Base-by-base conservation (phyloP, 192 early-diverging fungal genomes). In the Backusella psychrophila region DNA sequence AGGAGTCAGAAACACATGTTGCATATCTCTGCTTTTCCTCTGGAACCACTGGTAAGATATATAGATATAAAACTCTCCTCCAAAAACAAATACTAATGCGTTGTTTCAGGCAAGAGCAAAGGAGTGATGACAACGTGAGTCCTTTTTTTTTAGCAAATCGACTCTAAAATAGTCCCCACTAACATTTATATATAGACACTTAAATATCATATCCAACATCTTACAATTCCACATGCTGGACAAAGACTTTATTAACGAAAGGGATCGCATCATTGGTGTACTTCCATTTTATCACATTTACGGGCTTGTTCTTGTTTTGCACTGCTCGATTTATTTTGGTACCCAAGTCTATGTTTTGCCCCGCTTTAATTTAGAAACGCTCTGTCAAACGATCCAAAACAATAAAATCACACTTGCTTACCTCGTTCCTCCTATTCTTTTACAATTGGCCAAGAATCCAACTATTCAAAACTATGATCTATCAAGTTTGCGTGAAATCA, bases 381-480 rank as follows among this genome's bases (percentile, higher is more conserved):
- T 92, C 71, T 86, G 91, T 34, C 85, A 82, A 69, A 87, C 96
- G 79, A 95, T 99, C 78, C 77, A 85, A 41, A 88, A 82, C 66
- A 91, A 93, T 82, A 87, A 90, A 67, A 88, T 97, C 70, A 83
- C 85, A 3, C 83, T 85, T 44, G 91, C 95, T 12, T 93, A 92
- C 76, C 89, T 99, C 66, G 94, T 99, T 39, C 85, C 94, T 26
- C 93, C 93, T 46, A 90, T 95, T 74, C 77, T 90, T 23, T 26
- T 95, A n/a, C 77, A 84, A 39, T 77, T 96, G 36, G 86, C 87
- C 23, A 93, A 93, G 73, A 76, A 84, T 19, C 91, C 92, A 7
- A 70, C 89, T 46, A 87, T 91, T 15, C 85, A 85, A n/a, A 84
- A 90, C 12, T 94, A 85, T 77, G 85, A 92, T 71, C 76, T 96